Conservation (phyloP, 2,329 filamentous ascomycete genomes). For the Sordariomycetes sp. region DNA sequence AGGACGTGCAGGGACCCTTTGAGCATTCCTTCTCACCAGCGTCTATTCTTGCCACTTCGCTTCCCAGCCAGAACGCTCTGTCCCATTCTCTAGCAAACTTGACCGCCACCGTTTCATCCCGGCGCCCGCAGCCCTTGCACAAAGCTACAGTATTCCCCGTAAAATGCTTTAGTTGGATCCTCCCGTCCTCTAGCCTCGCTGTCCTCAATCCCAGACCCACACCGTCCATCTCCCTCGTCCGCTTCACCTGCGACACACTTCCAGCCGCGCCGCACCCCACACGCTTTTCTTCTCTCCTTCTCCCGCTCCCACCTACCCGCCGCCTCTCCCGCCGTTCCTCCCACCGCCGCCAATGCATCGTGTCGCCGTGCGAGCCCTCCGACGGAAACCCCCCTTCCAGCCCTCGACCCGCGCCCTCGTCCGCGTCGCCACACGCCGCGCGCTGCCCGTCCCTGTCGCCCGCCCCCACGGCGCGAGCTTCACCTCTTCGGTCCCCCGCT, state of each 20-base stretch:
- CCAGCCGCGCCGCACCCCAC: neutral
- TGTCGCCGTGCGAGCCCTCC: neutral
- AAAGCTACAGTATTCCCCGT: neutral
- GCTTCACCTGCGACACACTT: neutral
- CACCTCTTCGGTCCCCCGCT: conserved; percentile 13
- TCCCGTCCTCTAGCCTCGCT: neutral
- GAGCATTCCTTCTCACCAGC: no score
- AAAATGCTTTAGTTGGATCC: neutral
- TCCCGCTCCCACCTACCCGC: conserved; percentile 15
- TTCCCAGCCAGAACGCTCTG: no score
- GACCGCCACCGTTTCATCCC: neutral
- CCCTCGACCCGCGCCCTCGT: neutral
- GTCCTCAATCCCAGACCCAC: neutral
- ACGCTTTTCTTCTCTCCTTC: neutral
- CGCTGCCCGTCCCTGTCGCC: conserved; percentile 9
- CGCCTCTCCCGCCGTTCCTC: conserved; percentile 19
- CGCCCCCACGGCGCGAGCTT: conserved; percentile 7
- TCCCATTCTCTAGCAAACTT: neutral
- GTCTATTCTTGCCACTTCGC: no score
- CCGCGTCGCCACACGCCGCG: neutral
- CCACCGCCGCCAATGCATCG: conserved; percentile 1
- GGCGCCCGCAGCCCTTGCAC: neutral
- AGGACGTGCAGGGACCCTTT: no score
- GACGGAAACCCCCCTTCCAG: conserved; percentile 1
- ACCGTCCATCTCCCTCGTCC: neutral